Evolutionary conservation across 768 basidiomycete species (phyloP), one percentile per base, ranked within the genome.

Genomic region (Trametes cingulata): DNA sequence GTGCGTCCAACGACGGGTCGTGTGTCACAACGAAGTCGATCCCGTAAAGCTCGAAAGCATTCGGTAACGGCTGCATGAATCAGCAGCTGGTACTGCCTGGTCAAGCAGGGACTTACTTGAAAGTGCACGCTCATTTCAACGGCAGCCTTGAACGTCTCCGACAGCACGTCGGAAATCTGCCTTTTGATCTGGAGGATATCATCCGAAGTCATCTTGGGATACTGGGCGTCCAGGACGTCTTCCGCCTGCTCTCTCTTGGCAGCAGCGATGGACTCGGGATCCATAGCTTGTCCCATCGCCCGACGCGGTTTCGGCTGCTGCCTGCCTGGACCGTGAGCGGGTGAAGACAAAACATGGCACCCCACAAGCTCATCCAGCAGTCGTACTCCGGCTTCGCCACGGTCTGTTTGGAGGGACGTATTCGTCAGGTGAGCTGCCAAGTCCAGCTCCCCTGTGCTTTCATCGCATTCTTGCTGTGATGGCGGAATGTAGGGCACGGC

Each of bases 41-140:
- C 0, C 97, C 97, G 68, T 88, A 98, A 15, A 98, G 82, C 71
- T 98, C 96, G 69, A 98, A 98, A 0, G 91, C 93, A 70, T 98
- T 98, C 1, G 91, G 87, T 20, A 94, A 71, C 1, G 90, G 82
- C 91, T 97, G 4, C 29, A 70, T 39, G 19, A 39, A 24, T 45
- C 6, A 53, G 29, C 9, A 41, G 7, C 6, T 33, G 6, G 40
- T 0, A 57, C 25, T 4, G n/a, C 13, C 19, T 17, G 13, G 27
- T 10, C 29, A 52, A 24, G 12, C 20, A 33, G 10, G 46, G 40
- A 65, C 77, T 43, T 68, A 85, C 94, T 81, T 95, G 92, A 68
- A 95, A 95, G 71, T 95, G 86, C 22, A 93, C 73, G 15, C 92
- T 90, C 65, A 85, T 89, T 62, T 88, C 84, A 13, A 92, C 72